A percentile compares a stretch with the other conserved stretches of the same genome.
Evolutionary conservation across 169 alveolate species (phyloP).

Genomic region (Plasmodium gaboni): DNA sequence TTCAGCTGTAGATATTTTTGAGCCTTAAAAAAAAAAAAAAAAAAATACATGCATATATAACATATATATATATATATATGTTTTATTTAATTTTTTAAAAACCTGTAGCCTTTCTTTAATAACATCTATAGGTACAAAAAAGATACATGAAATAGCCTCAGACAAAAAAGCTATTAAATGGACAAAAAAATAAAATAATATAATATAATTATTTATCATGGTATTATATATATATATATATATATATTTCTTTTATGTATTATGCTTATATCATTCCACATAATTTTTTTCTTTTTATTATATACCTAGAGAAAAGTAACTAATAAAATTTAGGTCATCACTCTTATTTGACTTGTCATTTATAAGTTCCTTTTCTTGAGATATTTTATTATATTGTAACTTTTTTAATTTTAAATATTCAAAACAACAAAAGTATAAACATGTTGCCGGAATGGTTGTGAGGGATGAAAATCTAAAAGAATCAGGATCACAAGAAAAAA

Average conservation of each 20-base stretch:
- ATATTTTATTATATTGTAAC: constrained; percentile 4
- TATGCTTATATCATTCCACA: not conserved
- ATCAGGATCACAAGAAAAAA: not conserved
- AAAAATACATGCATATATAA: not conserved
- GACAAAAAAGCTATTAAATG: constrained; percentile 22
- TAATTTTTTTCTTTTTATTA: not conserved
- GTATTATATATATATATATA: not conserved
- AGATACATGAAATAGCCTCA: constrained; percentile 47
- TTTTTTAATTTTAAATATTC: constrained; percentile 44
- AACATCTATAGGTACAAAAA: constrained; percentile 70
- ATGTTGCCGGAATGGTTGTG: constrained; percentile 74
- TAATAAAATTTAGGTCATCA: not conserved
- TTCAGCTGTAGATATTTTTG: constrained; percentile 43
- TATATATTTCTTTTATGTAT: too few species aligned
- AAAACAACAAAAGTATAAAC: constrained; percentile 70
- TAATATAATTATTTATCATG: not conserved
- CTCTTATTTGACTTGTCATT: not conserved
- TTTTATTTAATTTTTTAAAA: not conserved
- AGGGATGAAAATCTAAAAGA: constrained; percentile 41
- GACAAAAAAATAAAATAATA: not conserved
- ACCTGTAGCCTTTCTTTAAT: constrained; percentile 74
- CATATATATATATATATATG: too few species aligned
- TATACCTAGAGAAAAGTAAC: constrained; percentile 52
- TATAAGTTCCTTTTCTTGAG: not conserved
- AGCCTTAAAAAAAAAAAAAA: constrained; percentile 31